Evolutionary conservation across 176 grass and related monocot species (phyloP), one percentile per base, ranked within the genome.

Genomic region (Oryza coarctata): DNA sequence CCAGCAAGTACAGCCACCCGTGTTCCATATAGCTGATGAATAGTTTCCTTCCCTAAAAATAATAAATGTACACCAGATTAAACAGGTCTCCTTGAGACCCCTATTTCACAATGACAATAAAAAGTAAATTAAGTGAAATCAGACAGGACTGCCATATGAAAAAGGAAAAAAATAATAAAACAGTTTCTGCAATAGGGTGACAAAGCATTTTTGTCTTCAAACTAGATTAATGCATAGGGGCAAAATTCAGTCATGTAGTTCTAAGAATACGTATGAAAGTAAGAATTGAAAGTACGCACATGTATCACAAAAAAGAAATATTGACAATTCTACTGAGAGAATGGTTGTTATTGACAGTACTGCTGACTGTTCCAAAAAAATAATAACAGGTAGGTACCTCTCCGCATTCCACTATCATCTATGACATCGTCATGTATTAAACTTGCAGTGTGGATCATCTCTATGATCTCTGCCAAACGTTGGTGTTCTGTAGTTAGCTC

Each of bases 381-480:
- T 3, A 55, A 66, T 30, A 85, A 38, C n/a, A n/a, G 5, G 57
- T 45, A 32, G 55, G 9, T 74, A 95, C 93, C 87, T 92, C 93
- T 90, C 82, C 90, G 74, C 81, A 95, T 71, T 13, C 44, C 87
- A 73, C 91, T 93, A 10, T 97, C 94, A 22, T 93, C 94, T 77
- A 97, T 72, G 10, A 92, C 88, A 84, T 95, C 90, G 43, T 92
- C 90, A 44, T 95, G 90, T 83, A 97, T 92, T 83, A 95, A 83
- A 84, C 88, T 95, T 71, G 90, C 93, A 63, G 90, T 92, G 86
- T 92, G 93, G 75, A 90, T 92, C 87, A 95, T 90, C 90, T 95
- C 87, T 70, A 97, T 97, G 79, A 93, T 93, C 78, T 91, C 94
- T 47, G 91, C 91, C 73, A 93, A 86, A 34, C 87, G 81, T 80